These are phyloP conservation scores for Geranomyces michiganensis DNA, from an alignment of 192 early-diverging fungal genomes.

Conservation along the genomic window DNA sequence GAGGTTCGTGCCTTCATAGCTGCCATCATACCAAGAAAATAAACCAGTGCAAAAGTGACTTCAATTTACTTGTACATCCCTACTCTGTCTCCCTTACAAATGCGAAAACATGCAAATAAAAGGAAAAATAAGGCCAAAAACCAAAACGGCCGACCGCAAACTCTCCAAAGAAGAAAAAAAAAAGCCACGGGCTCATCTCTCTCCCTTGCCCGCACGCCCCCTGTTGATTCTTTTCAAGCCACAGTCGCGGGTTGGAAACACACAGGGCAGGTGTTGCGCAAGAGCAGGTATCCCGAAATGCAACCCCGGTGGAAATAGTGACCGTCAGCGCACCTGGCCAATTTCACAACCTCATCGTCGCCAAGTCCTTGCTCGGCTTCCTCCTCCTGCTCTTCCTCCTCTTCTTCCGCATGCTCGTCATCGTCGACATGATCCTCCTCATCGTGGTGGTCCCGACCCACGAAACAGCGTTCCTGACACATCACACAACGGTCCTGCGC, in stretches of 20 bases:
- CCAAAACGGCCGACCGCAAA: no score
- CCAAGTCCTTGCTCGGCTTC: not conserved
- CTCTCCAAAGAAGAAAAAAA: no score
- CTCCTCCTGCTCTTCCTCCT: not conserved
- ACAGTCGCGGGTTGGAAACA: slow-evolving; percentile 5
- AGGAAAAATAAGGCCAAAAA: no score
- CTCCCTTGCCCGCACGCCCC: no score
- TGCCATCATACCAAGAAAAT: no score
- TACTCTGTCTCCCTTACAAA: no score
- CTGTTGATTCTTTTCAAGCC: no score
- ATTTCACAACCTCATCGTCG: not conserved
- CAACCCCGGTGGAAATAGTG: slow-evolving; percentile 6
- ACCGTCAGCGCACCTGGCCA: slow-evolving; percentile 2
- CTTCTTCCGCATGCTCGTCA: not conserved
- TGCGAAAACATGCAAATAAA: no score
- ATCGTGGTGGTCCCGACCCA: not conserved
- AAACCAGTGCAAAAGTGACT: no score
- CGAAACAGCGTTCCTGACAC: slow-evolving; percentile 8
- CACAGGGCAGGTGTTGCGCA: not conserved
- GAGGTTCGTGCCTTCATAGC: no score
- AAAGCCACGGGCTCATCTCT: no score
- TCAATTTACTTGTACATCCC: no score
- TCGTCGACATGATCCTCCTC: not conserved
- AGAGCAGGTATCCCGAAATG: not conserved
- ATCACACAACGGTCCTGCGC: slow-evolving; percentile 3